Conservation (phyloP, 2,329 filamentous ascomycete species). For the Seiridium unicorne region DNA sequence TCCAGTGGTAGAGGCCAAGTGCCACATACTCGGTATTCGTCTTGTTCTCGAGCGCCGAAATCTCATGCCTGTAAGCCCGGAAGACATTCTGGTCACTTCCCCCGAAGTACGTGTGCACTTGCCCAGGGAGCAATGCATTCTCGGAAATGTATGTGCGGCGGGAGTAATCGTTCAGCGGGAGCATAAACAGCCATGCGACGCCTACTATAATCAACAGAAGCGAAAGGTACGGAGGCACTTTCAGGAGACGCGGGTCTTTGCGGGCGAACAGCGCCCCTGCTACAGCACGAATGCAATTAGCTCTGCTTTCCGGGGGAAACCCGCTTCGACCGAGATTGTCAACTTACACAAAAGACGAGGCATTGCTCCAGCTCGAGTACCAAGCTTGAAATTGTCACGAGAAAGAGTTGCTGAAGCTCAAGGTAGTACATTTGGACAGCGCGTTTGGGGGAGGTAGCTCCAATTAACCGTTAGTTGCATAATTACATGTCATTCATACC, state of each 20-base stretch:
- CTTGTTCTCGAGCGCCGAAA: conserved; percentile 59
- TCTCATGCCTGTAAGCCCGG: conserved; percentile 82
- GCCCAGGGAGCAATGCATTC: conserved; percentile 90
- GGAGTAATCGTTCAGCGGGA: conserved; percentile 89
- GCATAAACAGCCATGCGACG: conserved; percentile 82
- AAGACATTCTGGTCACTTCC: conserved; percentile 96
- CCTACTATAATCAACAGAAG: conserved; percentile 81
- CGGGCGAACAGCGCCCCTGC: conserved; percentile 68
- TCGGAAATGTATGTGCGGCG: conserved; percentile 94
- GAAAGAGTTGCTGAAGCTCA: neutral
- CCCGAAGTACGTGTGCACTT: conserved; percentile 96
- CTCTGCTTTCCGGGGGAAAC: neutral
- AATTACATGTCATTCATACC: neutral
- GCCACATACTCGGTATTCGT: conserved; percentile 50
- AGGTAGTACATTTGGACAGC: neutral
- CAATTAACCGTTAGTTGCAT: conserved; percentile 17
- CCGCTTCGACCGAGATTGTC: neutral
- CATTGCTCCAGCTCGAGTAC: conserved; percentile 34
- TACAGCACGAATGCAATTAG: conserved; percentile 21
- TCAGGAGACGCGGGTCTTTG: conserved; percentile 77
- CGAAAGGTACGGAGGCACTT: conserved; percentile 84
- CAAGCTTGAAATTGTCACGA: neutral
- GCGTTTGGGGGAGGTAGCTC: neutral
- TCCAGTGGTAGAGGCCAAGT: neutral
- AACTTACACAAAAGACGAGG: conserved; percentile 53